Evolutionary conservation across 2,329 filamentous ascomycete species (phyloP).

Genomic region (Fusarium dlaminii): DNA sequence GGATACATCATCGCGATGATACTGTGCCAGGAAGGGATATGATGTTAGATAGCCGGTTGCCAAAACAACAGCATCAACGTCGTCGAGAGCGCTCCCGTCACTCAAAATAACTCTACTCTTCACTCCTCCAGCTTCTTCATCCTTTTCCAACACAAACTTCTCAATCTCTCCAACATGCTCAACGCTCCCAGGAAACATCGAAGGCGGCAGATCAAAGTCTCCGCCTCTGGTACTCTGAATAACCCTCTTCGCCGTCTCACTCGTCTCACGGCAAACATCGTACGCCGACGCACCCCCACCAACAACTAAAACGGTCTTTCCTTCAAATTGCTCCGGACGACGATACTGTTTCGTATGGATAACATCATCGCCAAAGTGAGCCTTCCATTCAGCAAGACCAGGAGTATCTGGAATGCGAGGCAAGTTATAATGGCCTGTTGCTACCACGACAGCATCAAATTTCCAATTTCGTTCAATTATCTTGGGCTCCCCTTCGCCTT

Average conservation of each 20-base stretch:
- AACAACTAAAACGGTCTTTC: conserved; percentile 61
- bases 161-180: conserved; percentile 62
- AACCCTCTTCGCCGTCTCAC: conserved; percentile 48
- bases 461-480: conserved; percentile 46
- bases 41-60: conserved; percentile 76
- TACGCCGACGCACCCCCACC: conserved; percentile 61
- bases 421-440: conserved; percentile 73
- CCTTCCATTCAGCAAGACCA: conserved; percentile 68
- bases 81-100: conserved; percentile 60
- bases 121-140: conserved; percentile 42
- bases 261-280: conserved; percentile 55
- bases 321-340: conserved; percentile 64
- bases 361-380: conserved; percentile 60
- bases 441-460: conserved; percentile 74
- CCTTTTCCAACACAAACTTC: conserved; percentile 48
- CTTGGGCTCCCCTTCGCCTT: conserved; percentile 25
- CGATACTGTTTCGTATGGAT: conserved; percentile 80
- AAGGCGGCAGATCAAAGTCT: conserved; percentile 65
- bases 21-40: conserved; percentile 68
- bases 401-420: conserved; percentile 68
- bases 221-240: conserved; percentile 66
- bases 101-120: conserved; percentile 62
- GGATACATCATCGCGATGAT: conserved; percentile 51
- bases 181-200: conserved; percentile 62
- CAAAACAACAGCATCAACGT: conserved; percentile 70